These are phyloP conservation scores for Pugionium cornutum DNA, from an alignment of 345 rosid species.

Conservation along the genomic window DNA sequence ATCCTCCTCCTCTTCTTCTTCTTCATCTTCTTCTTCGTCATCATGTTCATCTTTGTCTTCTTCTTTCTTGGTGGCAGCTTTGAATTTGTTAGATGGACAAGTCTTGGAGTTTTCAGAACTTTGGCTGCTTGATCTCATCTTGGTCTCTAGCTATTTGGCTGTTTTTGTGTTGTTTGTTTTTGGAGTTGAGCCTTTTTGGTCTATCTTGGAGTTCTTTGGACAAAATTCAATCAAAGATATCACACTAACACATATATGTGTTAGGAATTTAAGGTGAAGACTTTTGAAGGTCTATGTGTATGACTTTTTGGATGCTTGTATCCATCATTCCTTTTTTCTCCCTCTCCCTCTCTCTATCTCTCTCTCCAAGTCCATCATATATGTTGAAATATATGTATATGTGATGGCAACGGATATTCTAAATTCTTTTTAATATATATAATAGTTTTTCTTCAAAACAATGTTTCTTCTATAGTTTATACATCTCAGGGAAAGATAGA, in stretches of 20 bases:
- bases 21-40: constrained; percentile 30
- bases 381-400: constrained; percentile 28
- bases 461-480: constrained; percentile 21
- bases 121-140: constrained; percentile 42
- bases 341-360: constrained; percentile 29
- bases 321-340: constrained; percentile 38
- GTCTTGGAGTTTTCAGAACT: constrained; percentile 48
- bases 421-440: constrained; percentile 35
- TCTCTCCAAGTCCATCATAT: not conserved
- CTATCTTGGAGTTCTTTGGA: constrained; percentile 37
- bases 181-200: constrained; percentile 31
- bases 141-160: constrained; percentile 38
- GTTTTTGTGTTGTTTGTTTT: constrained; percentile 36
- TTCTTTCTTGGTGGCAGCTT: constrained; percentile 24
- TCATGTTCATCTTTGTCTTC: no score
- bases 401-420: constrained; percentile 35
- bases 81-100: constrained; percentile 37
- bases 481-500: constrained; percentile 28
- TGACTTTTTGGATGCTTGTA: constrained; percentile 47
- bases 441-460: constrained; percentile 14
- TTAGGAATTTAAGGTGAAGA: constrained; percentile 44
- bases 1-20: constrained; percentile 38
- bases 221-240: constrained; percentile 30
- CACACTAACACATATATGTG: constrained; percentile 33
- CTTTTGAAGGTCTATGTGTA: constrained; percentile 40